Evolutionary conservation across 2,329 filamentous ascomycete species (phyloP).

Genomic region (Emergomyces orientalis): DNA sequence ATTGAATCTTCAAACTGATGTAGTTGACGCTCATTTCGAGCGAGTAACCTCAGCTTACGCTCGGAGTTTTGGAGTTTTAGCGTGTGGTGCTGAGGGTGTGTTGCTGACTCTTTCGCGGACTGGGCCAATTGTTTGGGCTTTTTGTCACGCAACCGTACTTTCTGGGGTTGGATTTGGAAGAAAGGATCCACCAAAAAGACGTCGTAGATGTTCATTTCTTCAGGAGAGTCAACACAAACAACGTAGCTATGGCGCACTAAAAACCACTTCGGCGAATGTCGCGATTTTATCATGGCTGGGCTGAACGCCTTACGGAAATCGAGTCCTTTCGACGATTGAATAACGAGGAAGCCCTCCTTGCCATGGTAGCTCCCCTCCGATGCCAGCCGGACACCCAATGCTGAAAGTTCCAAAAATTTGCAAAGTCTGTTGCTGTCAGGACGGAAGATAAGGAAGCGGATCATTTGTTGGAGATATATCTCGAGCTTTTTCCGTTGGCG

Average conservation of each 20-base stretch:
- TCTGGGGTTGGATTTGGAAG: constrained; percentile 71
- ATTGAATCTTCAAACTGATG: constrained; percentile 93
- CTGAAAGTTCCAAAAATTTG: constrained; percentile 90
- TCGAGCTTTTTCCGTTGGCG: constrained; percentile 78
- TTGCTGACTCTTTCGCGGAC: constrained; percentile 53
- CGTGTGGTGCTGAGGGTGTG: constrained; percentile 65
- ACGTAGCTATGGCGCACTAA: constrained; percentile 96
- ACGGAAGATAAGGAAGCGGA: constrained; percentile 92
- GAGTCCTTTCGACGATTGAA: constrained; percentile 80
- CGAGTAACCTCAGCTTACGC: constrained; percentile 81
- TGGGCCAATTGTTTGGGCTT: constrained; percentile 54
- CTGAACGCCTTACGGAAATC: constrained; percentile 76
- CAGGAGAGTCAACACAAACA: constrained; percentile 94
- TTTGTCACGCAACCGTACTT: constrained; percentile 43
- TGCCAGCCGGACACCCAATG: constrained; percentile 82
- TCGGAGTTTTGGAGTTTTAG: constrained; percentile 86
- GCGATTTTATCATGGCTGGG: constrained; percentile 65
- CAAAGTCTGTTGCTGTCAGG: constrained; percentile 92
- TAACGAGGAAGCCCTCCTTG: constrained; percentile 89
- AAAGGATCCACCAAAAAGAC: constrained; percentile 92
- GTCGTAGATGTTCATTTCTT: constrained; percentile 98
- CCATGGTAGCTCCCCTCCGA: constrained; percentile 96
- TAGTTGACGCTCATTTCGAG: constrained; percentile 79
- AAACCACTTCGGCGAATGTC: constrained; percentile 94
- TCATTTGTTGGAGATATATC: constrained; percentile 84